These are phyloP conservation scores for Penicillium simplicissimum DNA, from an alignment of 495 filamentous ascomycete species.

Conservation along the genomic window DNA sequence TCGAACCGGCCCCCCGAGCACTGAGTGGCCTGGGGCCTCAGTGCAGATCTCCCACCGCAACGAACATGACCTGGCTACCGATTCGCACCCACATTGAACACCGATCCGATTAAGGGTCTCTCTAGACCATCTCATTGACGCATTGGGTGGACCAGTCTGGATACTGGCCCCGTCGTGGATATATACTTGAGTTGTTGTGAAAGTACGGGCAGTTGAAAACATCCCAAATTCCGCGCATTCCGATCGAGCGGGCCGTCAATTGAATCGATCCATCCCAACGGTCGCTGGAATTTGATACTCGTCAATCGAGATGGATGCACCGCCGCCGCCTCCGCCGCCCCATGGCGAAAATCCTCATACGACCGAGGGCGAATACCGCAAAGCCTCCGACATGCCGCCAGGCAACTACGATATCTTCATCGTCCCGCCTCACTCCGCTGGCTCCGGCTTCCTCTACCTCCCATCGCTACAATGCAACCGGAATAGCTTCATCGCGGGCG, in stretches of 20 bases:
- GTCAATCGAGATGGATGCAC: constrained; percentile 43
- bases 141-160: not conserved
- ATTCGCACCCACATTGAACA: constrained; percentile 21
- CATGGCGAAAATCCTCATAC: constrained; percentile 68
- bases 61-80: constrained; percentile 42
- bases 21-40: constrained; percentile 42
- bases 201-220: not conserved
- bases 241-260: not conserved
- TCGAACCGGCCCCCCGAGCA: constrained; percentile 26
- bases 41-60: constrained; percentile 34
- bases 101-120: constrained; percentile 21
- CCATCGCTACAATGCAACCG: constrained; percentile 80
- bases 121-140: not conserved
- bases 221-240: not conserved
- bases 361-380: constrained; percentile 48
- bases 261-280: constrained; percentile 2
- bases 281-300: constrained; percentile 2
- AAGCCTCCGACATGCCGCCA: constrained; percentile 63
- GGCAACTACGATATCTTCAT: constrained; percentile 98
- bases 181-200: not conserved
- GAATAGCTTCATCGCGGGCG: constrained; percentile 90
- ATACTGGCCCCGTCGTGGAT: not conserved
- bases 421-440: constrained; percentile 89
- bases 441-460: constrained; percentile 89
- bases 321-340: constrained; percentile 63